Base-by-base conservation (phyloP, 768 basidiomycete genomes). In the Calocera viscosa region DNA sequence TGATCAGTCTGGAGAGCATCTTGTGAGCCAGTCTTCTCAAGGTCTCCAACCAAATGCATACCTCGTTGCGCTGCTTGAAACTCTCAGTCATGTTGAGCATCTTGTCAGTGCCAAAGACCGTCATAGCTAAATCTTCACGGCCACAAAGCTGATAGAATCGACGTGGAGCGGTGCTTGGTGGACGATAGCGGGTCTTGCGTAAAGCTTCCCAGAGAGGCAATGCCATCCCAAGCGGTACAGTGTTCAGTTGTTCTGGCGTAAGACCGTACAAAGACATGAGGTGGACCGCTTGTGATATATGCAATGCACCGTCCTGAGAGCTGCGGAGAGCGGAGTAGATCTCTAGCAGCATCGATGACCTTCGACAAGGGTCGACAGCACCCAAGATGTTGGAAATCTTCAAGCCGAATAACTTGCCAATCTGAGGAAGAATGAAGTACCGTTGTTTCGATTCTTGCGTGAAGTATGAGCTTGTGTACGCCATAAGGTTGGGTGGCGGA, bases 161-260 rank as follows among this genome's bases (percentile, higher is more conserved):
- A 10, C 53, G 53, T 16, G 53, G 53, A 2, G 53, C 53, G 22
- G 53, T 28, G 53, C 53, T 60, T 2, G 53, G 53, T 32, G 53
- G 53, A 12, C 53, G 53, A 22, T 60, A 60, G 30, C 53, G 53
- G 14, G 53, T 30, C 19, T 30, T 60, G 53, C 91, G 78, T n/a
- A 89, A 80, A 1, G 89, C 90, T 74, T 98, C 96, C 65, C 87
- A 79, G 2, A 98, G 76, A 1, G 95, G 94, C n/a, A 79, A 10
- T 0, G 74, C 72, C 14, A 77, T 63, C 8, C 72, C 73, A 17
- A 72, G 67, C 5, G 74, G 70, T 0, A 76, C 24, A 32, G 71
- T 66, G 0, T 69, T 60, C 53, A 60, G 30, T 60, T 60, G 14
- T 22, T 30, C 53, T 11, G 53, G 26, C 30, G 53, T 5, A 19